Evolutionary conservation across 2,329 filamentous ascomycete species (phyloP), one percentile per base, ranked within the genome.

Genomic region (Raffaelea albimanens): DNA sequence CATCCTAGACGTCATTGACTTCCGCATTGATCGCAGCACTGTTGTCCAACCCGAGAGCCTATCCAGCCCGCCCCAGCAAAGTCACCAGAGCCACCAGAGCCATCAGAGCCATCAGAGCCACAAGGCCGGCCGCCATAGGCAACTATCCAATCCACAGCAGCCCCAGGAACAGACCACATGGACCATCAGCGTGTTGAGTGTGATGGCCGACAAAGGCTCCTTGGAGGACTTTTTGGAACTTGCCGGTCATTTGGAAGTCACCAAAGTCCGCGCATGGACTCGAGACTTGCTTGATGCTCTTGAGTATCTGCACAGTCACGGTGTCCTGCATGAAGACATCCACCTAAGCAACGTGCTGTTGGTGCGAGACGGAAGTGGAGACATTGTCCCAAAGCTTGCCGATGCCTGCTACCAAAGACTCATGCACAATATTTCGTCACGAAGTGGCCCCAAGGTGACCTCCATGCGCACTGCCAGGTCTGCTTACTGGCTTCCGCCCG

Each of bases 241-340:
- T 51, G 80, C 88, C 39, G 87, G 85, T 4, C 77, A 77, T 25
- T 69, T 96, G 44, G 78, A 84, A 39, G 76, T 86, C 45, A 78
- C 79, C 53, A 90, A 83, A 60, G 82, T 90, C 40, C 83, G 89
- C 46, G 82, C 87, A 21, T 97, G 89, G 84, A 93, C 88, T n/a
- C 81, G 90, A 50, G 88, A 95, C 58, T 72, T 98, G 18, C 76
- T 98, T 22, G 88, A 96, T 66, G 93, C 84, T 0, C 70, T 98
- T 23, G 85, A 88, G 50, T 95, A 85, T 61, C 79, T 95, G 45
- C 91, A 97, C 64, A 83, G 84, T 54, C 83, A 86, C 59, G 88
- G 88, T 19, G 74, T 96, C 48, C 73, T 87, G 21, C 93, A 97
- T 63, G 85, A 87, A 59, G 81, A 86, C 58, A 81, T 96, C 18